Conservation (phyloP, 371 early-diverging fungal species). For the Mortierella polycephala region DNA sequence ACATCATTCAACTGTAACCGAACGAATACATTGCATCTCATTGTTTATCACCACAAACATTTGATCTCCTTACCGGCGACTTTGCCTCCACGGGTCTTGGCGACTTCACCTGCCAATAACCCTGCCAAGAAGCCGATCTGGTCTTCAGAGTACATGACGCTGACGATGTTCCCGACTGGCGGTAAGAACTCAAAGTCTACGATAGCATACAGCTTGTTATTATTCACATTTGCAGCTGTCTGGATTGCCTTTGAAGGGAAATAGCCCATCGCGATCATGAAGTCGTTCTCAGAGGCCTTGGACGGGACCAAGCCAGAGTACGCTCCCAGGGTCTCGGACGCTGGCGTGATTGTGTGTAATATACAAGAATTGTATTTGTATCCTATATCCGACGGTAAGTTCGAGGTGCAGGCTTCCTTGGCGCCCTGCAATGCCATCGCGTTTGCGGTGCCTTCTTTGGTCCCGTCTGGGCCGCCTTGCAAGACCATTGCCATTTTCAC, state of each 20-base stretch:
- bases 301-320: conserved; percentile 29
- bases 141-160: conserved; percentile 50
- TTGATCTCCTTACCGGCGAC: conserved; percentile 33
- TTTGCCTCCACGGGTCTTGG: conserved; percentile 36
- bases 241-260: conserved; percentile 49
- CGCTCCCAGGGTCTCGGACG: conserved; percentile 37
- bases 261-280: conserved; percentile 45
- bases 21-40: too few species aligned
- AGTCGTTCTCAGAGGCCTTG: conserved; percentile 42
- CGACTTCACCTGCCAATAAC: conserved; percentile 49
- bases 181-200: conserved; percentile 50
- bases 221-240: conserved; percentile 28
- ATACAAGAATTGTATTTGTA: conserved; percentile 35
- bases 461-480: conserved; percentile 47
- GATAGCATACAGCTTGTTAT: conserved; percentile 50
- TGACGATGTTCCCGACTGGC: conserved; percentile 49
- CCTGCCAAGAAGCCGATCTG: conserved; percentile 54
- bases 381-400: conserved; percentile 15
- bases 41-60: background rate
- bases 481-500: conserved; percentile 43
- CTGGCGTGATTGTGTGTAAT: conserved; percentile 21
- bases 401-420: conserved; percentile 28
- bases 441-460: conserved; percentile 49
- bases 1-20: background rate
- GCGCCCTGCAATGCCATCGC: conserved; percentile 42